phyloP scores from a whole-genome alignment of 1,284 basidiomycete genomes.

The Golubevia pallescens region DNA sequence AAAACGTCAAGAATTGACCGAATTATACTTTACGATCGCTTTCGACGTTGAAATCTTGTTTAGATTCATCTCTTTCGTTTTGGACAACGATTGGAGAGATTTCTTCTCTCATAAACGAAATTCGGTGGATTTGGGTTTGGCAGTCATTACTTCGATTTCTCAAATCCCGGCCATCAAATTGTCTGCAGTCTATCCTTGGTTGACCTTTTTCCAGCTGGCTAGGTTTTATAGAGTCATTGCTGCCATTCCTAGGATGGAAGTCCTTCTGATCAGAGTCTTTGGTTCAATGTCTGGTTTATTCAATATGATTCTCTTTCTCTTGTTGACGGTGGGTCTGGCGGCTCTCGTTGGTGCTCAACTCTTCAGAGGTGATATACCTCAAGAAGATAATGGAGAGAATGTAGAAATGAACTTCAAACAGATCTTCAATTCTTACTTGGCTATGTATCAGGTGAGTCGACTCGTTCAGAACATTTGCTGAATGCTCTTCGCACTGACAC shows the following conservation, averaged over 20 bases:
- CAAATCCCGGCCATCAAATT: constrained; percentile 78
- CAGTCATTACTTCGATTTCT: constrained; percentile 78
- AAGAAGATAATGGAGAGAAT: constrained; percentile 61
- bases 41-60: constrained; percentile 89
- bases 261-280: constrained; percentile 72
- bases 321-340: constrained; percentile 85
- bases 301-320: constrained; percentile 92
- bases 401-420: constrained; percentile 82
- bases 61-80: constrained; percentile 71
- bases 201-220: constrained; percentile 85
- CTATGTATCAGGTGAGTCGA: constrained; percentile 73
- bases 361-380: constrained; percentile 77
- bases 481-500: constrained; percentile 2
- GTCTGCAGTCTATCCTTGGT: constrained; percentile 82
- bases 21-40: constrained; percentile 79
- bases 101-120: constrained; percentile 78
- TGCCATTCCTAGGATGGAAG: constrained; percentile 79
- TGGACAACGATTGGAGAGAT: constrained; percentile 80
- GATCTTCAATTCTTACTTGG: constrained; percentile 85
- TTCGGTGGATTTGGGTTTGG: constrained; percentile 81
- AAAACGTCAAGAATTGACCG: constrained; percentile 66
- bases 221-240: constrained; percentile 94
- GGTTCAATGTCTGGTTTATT: constrained; percentile 88
- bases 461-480: neutral
- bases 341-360: constrained; percentile 79